Percentiles rank a stretch among this genome's conserved stretches.
Evolutionary conservation across 2,329 filamentous ascomycete species (phyloP).

Genomic region (Aureobasidium musti): DNA sequence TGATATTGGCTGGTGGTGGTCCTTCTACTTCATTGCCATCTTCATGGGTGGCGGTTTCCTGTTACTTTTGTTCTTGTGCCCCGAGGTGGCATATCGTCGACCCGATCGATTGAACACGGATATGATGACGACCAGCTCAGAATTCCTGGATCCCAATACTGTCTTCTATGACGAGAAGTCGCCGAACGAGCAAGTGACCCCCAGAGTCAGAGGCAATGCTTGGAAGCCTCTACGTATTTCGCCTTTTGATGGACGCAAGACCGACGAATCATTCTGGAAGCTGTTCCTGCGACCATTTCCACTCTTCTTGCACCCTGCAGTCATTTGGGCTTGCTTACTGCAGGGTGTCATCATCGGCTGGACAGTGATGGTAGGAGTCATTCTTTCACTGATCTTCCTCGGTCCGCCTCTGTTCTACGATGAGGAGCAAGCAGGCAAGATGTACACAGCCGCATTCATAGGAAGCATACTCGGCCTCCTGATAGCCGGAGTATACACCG

Average conservation of each 20-base stretch:
- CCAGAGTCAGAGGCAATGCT: constrained; percentile 23
- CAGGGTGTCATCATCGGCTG: constrained; percentile 92
- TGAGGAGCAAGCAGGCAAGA: constrained; percentile 79
- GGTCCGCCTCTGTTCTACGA: constrained; percentile 79
- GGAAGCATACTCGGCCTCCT: constrained; percentile 77
- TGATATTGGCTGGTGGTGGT: constrained; percentile 78
- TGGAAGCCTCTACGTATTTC: constrained; percentile 55
- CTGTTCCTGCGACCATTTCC: constrained; percentile 73
- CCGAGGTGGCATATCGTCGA: constrained; percentile 78
- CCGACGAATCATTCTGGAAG: constrained; percentile 70
- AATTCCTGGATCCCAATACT: background rate
- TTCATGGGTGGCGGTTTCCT: constrained; percentile 72
- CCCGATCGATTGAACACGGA: constrained; percentile 70
- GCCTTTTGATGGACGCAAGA: constrained; percentile 80
- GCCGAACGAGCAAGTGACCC: background rate
- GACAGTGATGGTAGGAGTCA: constrained; percentile 89
- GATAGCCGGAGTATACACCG: constrained; percentile 72
- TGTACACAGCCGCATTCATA: constrained; percentile 82
- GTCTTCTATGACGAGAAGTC: background rate
- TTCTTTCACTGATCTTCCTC: constrained; percentile 79
- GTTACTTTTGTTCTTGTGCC: constrained; percentile 73
- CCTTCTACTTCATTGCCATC: constrained; percentile 85
- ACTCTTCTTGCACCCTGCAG: constrained; percentile 79
- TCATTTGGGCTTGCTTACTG: constrained; percentile 77
- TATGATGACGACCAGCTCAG: constrained; percentile 41